Base-by-base conservation (phyloP, 768 basidiomycete genomes). In the Macrocybe gigantea region DNA sequence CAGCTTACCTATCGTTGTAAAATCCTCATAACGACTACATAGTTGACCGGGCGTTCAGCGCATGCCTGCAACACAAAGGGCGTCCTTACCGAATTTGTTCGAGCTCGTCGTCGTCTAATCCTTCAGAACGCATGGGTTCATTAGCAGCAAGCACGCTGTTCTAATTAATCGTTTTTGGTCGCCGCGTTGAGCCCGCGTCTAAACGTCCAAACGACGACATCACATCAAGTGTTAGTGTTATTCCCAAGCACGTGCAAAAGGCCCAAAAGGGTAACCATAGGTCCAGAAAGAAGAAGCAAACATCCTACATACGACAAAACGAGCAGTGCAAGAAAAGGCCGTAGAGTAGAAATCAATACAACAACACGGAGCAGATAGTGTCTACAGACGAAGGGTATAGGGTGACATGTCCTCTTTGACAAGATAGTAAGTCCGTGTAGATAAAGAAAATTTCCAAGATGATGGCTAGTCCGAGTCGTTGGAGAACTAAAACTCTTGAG, bases 21-120 rank as follows among this genome's bases (percentile, higher is more conserved):
- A 96, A 69, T 96, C 93, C 65, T 94, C 88, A 71, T 94, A 95
- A 50, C 88, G 89, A 54, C 93, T 93, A 54, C 36, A 45, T 53
- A 33, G 40, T 39, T 48, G 35, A 61, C 15, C 65, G 55, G 49
- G 51, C 29, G 34, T 14, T 31, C 30, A 8, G 52, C 30, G n/a
- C 22, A 8, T 32, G 6, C 37, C 13, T 11, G 30, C n/a, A 29
- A n/a, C 6, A 13, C 12, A 14, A n/a, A 34, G 29, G 40, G 13
- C 13, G 15, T 10, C 13, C 69, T 45, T 51, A 84, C 84, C 80
- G 72, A 48, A 85, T 83, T 55, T 78, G 71, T 58, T 83, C 83
- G 45, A 83, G 71, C 58, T 84, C 84, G 53, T 85, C 79, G 48
- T 79, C 82, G 59, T 80, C 78, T 33, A 80, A 73, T 58, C 72